These are phyloP conservation scores for Paecilomyces sp. DNA, from an alignment of 2,329 filamentous ascomycete genomes.

Conservation along the genomic window DNA sequence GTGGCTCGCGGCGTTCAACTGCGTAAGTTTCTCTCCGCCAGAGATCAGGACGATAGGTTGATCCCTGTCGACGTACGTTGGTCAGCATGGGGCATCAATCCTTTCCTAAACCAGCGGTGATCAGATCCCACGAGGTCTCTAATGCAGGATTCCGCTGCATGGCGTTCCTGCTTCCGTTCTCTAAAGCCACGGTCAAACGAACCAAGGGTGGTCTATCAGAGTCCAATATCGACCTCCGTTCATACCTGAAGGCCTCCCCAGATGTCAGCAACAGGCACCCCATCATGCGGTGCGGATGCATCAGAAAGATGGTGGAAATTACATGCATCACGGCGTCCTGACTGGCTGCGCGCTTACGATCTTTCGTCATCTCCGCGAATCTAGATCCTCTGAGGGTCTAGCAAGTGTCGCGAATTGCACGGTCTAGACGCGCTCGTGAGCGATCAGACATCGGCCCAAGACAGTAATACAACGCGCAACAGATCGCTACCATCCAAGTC, in stretches of 20 bases:
- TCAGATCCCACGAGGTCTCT: neutral
- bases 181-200: neutral
- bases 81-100: neutral
- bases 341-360: neutral
- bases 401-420: neutral
- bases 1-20: neutral
- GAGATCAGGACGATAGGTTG: neutral
- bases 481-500: neutral
- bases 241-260: too few species aligned
- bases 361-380: neutral
- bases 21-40: neutral
- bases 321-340: neutral
- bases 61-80: neutral
- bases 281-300: neutral
- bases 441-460: neutral
- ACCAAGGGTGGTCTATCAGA: neutral
- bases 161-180: neutral
- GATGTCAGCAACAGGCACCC: too few species aligned
- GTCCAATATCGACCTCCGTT: neutral
- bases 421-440: neutral
- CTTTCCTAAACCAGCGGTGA: neutral
- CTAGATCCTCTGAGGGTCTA: neutral
- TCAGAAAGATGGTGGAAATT: neutral
- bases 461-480: neutral
- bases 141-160: neutral